Percentiles rank a stretch among this genome's conserved stretches.
These are phyloP conservation scores for Phytophthora boehmeriae DNA, from an alignment of 352 stramenopile species.

Conservation along the genomic window DNA sequence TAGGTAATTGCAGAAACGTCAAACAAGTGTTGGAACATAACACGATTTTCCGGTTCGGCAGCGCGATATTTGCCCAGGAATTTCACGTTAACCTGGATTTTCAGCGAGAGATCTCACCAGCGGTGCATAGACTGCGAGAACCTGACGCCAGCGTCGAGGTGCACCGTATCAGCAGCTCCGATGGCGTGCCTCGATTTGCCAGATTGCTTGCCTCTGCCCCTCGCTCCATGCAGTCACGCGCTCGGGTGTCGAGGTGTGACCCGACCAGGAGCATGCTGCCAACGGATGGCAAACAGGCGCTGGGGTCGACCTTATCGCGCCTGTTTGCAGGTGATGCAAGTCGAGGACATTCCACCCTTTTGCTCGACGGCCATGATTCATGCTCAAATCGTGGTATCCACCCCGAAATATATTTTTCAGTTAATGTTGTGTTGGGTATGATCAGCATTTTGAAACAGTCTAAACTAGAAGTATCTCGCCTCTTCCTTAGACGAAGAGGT, in stretches of 20 bases:
- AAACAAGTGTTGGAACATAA: no score
- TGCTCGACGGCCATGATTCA: background rate
- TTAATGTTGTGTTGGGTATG: background rate
- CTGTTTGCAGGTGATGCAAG: no score
- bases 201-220: background rate
- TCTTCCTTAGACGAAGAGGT: background rate
- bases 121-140: constrained; percentile 21
- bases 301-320: no score
- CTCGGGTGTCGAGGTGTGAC: no score
- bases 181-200: constrained; percentile 7
- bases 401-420: background rate
- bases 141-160: constrained; percentile 26
- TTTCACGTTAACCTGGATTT: background rate
- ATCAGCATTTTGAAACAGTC: background rate
- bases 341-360: no score
- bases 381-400: background rate
- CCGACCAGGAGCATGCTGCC: constrained; percentile 3
- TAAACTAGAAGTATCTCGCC: background rate
- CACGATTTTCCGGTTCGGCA: no score
- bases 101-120: background rate
- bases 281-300: background rate
- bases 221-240: no score
- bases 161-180: constrained; percentile 26
- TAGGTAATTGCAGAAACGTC: no score
- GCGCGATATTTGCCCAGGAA: no score